These are phyloP conservation scores for Isatis lusitanica DNA, from an alignment of 441 rosid species.

Conservation along the genomic window DNA sequence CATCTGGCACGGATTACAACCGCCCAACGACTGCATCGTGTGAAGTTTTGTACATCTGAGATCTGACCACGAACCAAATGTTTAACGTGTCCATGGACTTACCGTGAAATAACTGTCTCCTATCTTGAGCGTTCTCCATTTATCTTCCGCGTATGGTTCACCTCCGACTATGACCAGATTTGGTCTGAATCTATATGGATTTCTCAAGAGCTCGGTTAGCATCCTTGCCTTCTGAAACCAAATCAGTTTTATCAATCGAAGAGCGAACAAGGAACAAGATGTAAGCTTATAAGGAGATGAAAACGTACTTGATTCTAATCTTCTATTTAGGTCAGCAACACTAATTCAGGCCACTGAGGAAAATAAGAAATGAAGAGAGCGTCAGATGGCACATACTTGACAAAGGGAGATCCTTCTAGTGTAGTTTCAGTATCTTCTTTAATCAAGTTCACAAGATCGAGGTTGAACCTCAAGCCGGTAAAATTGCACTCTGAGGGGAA, in stretches of 20 bases:
- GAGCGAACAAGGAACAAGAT: background rate
- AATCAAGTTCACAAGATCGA: constrained; percentile 66
- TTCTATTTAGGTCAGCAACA: constrained; percentile 66
- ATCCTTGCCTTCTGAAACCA: constrained; percentile 39
- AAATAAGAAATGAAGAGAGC: constrained; percentile 11
- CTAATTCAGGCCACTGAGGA: constrained; percentile 32
- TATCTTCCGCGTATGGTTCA: constrained; percentile 81
- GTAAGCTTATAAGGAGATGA: background rate
- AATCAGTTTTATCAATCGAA: background rate
- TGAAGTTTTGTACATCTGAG: background rate
- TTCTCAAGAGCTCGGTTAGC: constrained; percentile 32
- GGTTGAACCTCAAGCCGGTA: constrained; percentile 84
- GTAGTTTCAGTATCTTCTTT: constrained; percentile 58
- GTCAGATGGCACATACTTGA: constrained; percentile 48
- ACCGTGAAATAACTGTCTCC: constrained; percentile 61
- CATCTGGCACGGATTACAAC: constrained; percentile 94
- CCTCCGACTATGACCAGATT: constrained; percentile 77
- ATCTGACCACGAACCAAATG: background rate
- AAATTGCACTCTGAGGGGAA: constrained; percentile 98
- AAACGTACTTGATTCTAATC: constrained; percentile 60
- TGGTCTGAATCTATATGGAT: constrained; percentile 79
- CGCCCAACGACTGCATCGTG: constrained; percentile 70
- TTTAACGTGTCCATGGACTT: constrained; percentile 33
- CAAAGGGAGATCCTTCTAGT: constrained; percentile 55
- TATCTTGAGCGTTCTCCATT: constrained; percentile 67